Percentiles rank a stretch among this genome's conserved stretches.
phyloP scores from a whole-genome alignment of 345 rosid genomes.

The Geranium rotundifolium region DNA sequence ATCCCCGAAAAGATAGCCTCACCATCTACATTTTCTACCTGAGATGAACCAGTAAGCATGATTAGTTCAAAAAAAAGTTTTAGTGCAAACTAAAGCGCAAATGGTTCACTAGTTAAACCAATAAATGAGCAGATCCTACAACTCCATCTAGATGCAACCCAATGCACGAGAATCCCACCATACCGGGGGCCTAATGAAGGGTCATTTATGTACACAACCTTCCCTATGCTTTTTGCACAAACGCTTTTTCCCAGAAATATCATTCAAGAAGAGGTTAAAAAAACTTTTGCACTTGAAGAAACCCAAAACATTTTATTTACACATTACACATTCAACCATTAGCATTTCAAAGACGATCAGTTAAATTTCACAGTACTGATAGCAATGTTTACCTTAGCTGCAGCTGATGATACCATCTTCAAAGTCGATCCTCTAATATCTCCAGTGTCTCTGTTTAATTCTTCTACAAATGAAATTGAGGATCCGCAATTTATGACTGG shows the following conservation, averaged over 20 bases:
- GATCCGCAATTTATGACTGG: constrained; percentile 60
- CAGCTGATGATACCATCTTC: constrained; percentile 34
- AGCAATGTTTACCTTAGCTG: constrained; percentile 31
- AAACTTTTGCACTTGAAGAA: not conserved
- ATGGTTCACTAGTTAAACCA: not conserved
- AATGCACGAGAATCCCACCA: too few species aligned
- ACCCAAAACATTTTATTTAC: not conserved
- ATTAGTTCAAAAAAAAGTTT: not conserved
- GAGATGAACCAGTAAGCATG: constrained; percentile 9
- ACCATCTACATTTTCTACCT: constrained; percentile 48
- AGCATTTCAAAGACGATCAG: too few species aligned
- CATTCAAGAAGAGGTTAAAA: not conserved
- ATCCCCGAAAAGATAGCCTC: constrained; percentile 50
- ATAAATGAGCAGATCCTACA: constrained; percentile 1
- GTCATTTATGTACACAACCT: too few species aligned
- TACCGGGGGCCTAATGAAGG: too few species aligned
- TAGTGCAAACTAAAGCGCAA: not conserved
- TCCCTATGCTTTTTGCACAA: too few species aligned
- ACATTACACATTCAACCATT: not conserved
- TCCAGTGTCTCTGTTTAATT: constrained; percentile 31
- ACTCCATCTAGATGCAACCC: not conserved
- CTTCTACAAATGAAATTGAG: constrained; percentile 40
- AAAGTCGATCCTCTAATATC: constrained; percentile 36
- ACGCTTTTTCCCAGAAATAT: not conserved
- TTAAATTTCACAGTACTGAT: too few species aligned